These are phyloP conservation scores for Magnolia kwangsiensis DNA, from an alignment of 164 flowering plant genomes.

Conservation along the genomic window DNA sequence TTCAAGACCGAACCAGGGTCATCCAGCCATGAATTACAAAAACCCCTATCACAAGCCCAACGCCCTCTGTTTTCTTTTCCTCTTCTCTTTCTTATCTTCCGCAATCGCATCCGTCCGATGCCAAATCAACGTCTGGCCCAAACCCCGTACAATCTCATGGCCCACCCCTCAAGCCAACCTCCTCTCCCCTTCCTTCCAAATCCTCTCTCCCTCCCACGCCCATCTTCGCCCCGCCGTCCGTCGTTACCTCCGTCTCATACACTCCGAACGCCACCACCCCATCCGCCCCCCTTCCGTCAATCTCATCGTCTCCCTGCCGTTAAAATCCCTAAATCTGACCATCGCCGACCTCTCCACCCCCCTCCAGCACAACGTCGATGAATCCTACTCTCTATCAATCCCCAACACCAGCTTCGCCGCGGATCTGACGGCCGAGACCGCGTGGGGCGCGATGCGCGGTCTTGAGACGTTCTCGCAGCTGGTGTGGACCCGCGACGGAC, in stretches of 20 bases:
- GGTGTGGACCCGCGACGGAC: conserved; percentile 44
- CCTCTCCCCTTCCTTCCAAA: conserved; percentile 46
- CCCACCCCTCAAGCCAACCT: conserved; percentile 34
- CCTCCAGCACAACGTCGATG: conserved; percentile 55
- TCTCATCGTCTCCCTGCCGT: conserved; percentile 24
- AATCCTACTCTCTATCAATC: conserved; percentile 54
- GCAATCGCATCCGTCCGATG: background rate
- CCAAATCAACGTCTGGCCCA: conserved; percentile 71
- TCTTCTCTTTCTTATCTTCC: background rate
- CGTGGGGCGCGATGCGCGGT: conserved; percentile 91
- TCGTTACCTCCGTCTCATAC: conserved; percentile 42
- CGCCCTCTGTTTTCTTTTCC: background rate
- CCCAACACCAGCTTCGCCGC: conserved; percentile 33
- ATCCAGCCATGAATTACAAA: no score
- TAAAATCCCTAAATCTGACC: conserved; percentile 31
- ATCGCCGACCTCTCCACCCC: conserved; percentile 38
- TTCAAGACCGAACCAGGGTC: no score
- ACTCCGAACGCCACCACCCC: conserved; percentile 47
- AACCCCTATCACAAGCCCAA: background rate
- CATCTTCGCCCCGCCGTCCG: conserved; percentile 44
- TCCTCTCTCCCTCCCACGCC: conserved; percentile 38
- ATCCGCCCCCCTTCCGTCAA: conserved; percentile 28
- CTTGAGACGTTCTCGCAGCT: conserved; percentile 88
- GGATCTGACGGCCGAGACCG: conserved; percentile 44
- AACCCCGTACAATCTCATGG: conserved; percentile 53